Evolutionary conservation across 176 grass and related monocot species (phyloP).

Genomic region (Eremochloa ophiuroides): DNA sequence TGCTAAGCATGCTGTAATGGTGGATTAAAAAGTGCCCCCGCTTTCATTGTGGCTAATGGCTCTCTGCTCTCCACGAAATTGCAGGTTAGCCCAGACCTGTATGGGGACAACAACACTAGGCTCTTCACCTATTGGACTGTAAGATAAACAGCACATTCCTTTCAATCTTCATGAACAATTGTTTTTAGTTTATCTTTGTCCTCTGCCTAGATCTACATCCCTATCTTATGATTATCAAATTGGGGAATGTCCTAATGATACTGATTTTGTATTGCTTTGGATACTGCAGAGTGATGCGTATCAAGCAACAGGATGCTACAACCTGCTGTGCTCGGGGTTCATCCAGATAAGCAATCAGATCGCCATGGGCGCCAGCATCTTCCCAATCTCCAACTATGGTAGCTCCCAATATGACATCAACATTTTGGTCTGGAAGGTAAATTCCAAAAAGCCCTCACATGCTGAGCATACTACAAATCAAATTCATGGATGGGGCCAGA

Average conservation of each 20-base stretch:
- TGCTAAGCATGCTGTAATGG: conserved; percentile 20
- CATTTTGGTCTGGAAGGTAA: conserved; percentile 94
- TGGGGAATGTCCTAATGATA: conserved; percentile 1
- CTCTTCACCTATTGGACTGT: conserved; percentile 94
- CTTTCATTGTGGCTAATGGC: conserved; percentile 9
- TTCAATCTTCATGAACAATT: conserved; percentile 10
- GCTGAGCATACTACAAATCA: conserved; percentile 11
- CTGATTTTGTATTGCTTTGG: conserved; percentile 30
- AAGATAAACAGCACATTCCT: conserved; percentile 42
- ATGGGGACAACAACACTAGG: conserved; percentile 84
- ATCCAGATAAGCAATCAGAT: conserved; percentile 92
- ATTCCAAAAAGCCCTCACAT: conserved; percentile 57
- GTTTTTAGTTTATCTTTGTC: conserved; percentile 17
- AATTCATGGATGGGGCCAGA: conserved; percentile 14
- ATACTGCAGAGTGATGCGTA: conserved; percentile 85
- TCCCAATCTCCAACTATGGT: conserved; percentile 70
- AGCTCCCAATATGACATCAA: conserved; percentile 82
- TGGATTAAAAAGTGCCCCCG: not conserved
- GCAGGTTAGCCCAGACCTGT: conserved; percentile 85
- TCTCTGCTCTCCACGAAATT: conserved; percentile 28
- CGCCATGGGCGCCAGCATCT: conserved; percentile 88
- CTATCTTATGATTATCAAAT: not conserved
- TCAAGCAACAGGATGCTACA: conserved; percentile 91
- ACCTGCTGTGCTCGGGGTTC: conserved; percentile 85
- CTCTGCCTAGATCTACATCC: conserved; percentile 28